phyloP scores from a whole-genome alignment of 2,329 filamentous ascomycete genomes.

The Incumbomyces lentus region DNA sequence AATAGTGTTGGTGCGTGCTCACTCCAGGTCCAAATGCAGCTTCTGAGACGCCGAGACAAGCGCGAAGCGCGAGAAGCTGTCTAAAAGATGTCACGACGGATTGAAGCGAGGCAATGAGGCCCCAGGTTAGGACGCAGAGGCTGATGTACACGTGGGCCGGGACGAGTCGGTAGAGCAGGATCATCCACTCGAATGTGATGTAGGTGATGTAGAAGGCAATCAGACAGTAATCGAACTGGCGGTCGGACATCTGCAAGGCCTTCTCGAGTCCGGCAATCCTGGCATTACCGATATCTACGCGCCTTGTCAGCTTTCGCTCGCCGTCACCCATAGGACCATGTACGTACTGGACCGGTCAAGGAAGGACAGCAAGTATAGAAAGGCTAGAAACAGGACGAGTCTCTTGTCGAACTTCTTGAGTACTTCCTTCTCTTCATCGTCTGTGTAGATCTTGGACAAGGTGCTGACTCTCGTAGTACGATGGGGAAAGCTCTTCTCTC shows the following conservation, averaged over 20 bases:
- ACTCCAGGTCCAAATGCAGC: conserved; percentile 52
- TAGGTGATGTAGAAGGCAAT: conserved; percentile 56
- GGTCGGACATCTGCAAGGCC: conserved; percentile 44
- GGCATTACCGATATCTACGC: conserved; percentile 47
- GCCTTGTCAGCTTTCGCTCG: conserved; percentile 21
- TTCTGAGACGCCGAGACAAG: conserved; percentile 45
- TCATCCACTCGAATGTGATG: conserved; percentile 58
- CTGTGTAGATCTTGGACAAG: conserved; percentile 48
- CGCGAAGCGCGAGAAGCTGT: conserved; percentile 27
- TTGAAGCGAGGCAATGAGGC: conserved; percentile 54
- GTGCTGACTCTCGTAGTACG: conserved; percentile 10
- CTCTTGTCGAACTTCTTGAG: conserved; percentile 65
- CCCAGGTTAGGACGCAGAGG: conserved; percentile 62
- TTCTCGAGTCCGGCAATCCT: conserved; percentile 47
- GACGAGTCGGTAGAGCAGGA: conserved; percentile 49
- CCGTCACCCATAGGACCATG: conserved; percentile 20
- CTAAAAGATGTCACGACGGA: conserved; percentile 50
- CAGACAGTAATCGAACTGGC: conserved; percentile 52
- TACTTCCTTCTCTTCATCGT: conserved; percentile 62
- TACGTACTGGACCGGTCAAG: conserved; percentile 68
- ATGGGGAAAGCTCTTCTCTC: not conserved
- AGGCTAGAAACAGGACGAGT: conserved; percentile 68
- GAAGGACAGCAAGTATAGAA: conserved; percentile 77
- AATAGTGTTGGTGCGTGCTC: not conserved
- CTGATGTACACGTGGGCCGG: conserved; percentile 53